Evolutionary conservation across 73 alveolate species (phyloP).

Genomic region (Paraurostyla sp.): DNA sequence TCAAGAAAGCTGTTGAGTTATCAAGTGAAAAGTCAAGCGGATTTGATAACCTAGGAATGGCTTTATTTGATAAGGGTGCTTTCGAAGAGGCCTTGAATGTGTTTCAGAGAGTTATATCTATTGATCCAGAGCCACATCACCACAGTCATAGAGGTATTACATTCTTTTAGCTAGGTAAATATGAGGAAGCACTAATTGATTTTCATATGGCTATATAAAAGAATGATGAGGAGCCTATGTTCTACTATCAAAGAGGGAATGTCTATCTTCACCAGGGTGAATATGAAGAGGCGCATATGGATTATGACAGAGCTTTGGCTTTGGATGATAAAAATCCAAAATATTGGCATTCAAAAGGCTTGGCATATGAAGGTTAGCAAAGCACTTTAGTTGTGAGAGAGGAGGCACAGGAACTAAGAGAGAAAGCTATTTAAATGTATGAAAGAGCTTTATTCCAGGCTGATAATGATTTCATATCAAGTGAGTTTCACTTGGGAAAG

Average conservation of each 20-base stretch:
- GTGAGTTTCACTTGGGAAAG: constrained; percentile 84
- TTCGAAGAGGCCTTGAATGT: constrained; percentile 86
- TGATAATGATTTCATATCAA: constrained; percentile 61
- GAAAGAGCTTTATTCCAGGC: constrained; percentile 76
- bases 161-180: constrained; percentile 72
- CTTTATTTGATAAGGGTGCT: constrained; percentile 82
- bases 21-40: constrained; percentile 83
- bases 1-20: constrained; percentile 87
- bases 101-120: constrained; percentile 84
- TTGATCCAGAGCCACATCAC: constrained; percentile 80
- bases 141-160: constrained; percentile 87
- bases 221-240: constrained; percentile 82
- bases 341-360: constrained; percentile 91
- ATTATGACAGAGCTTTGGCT: constrained; percentile 87
- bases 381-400: background rate
- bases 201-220: constrained; percentile 86
- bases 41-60: constrained; percentile 89
- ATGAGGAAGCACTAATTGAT: constrained; percentile 81
- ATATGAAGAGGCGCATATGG: constrained; percentile 84
- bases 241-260: constrained; percentile 90
- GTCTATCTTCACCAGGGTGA: constrained; percentile 77
- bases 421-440: constrained; percentile 87
- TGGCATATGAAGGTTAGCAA: constrained; percentile 85
- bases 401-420: constrained; percentile 20
- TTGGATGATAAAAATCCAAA: constrained; percentile 82